Evolutionary conservation across 2,329 filamentous ascomycete species (phyloP), one percentile per base, ranked within the genome.

Genomic region (Cercospora beticola): DNA sequence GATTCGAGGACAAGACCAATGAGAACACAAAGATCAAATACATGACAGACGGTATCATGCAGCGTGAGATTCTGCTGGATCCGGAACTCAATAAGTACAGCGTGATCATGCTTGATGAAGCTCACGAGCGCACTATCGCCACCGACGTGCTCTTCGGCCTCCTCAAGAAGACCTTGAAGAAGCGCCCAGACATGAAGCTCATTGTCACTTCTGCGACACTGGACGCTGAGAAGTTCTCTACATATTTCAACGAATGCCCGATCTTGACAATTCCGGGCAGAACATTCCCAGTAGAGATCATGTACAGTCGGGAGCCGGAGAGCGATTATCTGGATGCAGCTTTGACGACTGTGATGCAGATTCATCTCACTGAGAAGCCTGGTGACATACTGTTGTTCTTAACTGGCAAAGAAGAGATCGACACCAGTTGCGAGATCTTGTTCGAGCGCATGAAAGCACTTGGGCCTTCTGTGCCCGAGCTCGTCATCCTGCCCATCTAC

Each of bases 11-110:
- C 81, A 92, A 90, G 78, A 97, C 94, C 0, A 92, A 90, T 72
- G 89, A 92, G 1, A 86, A 90, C 18, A 99, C 95, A 1, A 92
- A 90, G 77, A 97, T 99, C 83, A 99, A 99, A 83, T 99, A 99
- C 83, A 97, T 99, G 94, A 99, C 95, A 16, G 95, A 99, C 76
- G 95, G 95, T 80, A 98, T 98, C 92, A 87, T 99, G 78, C 90
- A 97, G 82, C 88, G 95, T 83, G 95, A 99, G 82, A 93, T 97
- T 78, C 86, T 99, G 62, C 86, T 97, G 73, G 95, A 99, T 78
- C 92, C 94, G 0, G 91, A 97, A 75, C 83, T 99, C 73, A 91
- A 87, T 76, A 89, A 92, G 72, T 99, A 99, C 78, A 97, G 93
- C 0, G 93, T 95, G 69, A 97, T 99, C 76, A 99, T 99, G 90